A percentile compares a stretch with the other conserved stretches of the same genome.
Evolutionary conservation across 306 rosid species (phyloP).

Genomic region (Casuarina glauca): DNA sequence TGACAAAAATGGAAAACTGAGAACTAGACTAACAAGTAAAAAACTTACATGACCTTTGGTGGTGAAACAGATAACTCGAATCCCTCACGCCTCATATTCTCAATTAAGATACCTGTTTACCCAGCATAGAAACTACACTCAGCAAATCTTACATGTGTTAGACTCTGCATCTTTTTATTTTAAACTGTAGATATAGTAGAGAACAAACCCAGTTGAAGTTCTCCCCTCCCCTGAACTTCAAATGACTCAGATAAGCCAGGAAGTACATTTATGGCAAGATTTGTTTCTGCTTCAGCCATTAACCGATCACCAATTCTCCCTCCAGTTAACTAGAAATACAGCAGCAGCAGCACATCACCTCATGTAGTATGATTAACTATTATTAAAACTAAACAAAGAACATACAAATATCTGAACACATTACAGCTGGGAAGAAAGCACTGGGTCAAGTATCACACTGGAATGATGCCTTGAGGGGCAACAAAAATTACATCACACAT

Average conservation of each 20-base stretch:
- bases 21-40: conserved; percentile 9
- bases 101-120: conserved; percentile 85
- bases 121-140: conserved; percentile 25
- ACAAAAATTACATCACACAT: neutral
- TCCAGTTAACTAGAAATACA: conserved; percentile 72
- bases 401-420: conserved; percentile 20
- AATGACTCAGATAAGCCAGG: conserved; percentile 89
- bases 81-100: conserved; percentile 99
- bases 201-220: conserved; percentile 86
- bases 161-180: neutral
- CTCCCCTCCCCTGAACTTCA: conserved; percentile 99
- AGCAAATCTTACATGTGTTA: conserved; percentile 12
- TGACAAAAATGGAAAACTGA: conserved; percentile 7
- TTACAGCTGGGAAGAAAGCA: neutral
- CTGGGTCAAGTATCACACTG: neutral
- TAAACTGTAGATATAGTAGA: neutral
- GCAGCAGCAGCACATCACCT: conserved; percentile 35
- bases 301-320: conserved; percentile 89
- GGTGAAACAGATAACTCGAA: conserved; percentile 95
- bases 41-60: conserved; percentile 96
- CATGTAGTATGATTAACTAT: conserved; percentile 23
- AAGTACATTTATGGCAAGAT: conserved; percentile 95
- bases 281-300: conserved; percentile 94
- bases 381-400: conserved; percentile 4
- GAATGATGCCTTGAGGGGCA: neutral